Conservation (phyloP, 139 green algal species). For the Desmodesmus armatus region DNA sequence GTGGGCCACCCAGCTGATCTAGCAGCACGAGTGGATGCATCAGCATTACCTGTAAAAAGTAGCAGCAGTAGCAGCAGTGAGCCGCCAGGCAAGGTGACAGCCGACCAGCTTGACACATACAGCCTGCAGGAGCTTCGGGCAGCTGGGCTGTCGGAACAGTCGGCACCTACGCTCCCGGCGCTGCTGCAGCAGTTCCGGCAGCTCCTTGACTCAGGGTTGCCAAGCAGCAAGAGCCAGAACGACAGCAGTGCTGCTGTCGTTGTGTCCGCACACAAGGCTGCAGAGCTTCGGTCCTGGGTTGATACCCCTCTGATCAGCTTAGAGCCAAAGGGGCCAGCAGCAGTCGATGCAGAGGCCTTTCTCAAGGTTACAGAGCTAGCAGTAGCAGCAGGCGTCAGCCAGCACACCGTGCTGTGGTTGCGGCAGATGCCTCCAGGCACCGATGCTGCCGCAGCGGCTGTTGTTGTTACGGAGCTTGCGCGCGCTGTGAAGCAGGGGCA, state of each 20-base stretch:
- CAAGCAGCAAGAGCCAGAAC: background rate
- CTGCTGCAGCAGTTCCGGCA: background rate
- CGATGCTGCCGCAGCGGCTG: background rate
- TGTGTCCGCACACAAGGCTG: background rate
- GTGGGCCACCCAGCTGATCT: background rate
- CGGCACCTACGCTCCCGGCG: background rate
- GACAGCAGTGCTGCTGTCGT: background rate
- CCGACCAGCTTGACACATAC: background rate
- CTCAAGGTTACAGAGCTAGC: background rate
- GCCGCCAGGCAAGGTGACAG: background rate
- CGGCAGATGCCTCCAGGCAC: background rate
- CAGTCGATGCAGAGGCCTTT: background rate
- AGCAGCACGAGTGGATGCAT: no score
- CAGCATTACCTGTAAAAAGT: no score
- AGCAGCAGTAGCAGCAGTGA: constrained; percentile 18
- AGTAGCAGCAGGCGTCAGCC: background rate
- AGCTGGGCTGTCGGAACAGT: background rate
- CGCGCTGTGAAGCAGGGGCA: background rate
- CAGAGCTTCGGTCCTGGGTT: background rate
- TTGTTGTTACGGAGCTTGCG: background rate
- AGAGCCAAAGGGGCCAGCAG: background rate
- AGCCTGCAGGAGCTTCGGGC: background rate
- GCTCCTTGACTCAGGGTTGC: no score
- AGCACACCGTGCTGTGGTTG: background rate
- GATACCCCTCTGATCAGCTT: background rate